Percentiles rank a stretch among this genome's conserved stretches.
These are phyloP conservation scores for Fraxinus floribunda DNA, from an alignment of 305 asterid genomes.

Conservation along the genomic window DNA sequence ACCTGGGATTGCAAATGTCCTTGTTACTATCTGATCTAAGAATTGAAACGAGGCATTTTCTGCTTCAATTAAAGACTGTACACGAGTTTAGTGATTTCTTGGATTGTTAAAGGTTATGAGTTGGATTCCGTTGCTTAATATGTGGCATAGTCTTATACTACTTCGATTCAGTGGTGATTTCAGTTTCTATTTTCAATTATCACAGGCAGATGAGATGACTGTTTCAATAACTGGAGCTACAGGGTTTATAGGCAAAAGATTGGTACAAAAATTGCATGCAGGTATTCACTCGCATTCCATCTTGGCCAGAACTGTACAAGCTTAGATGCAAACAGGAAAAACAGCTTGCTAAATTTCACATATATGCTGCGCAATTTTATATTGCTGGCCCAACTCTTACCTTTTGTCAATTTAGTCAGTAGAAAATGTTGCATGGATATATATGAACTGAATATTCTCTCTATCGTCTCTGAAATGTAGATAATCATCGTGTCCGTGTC, in stretches of 20 bases:
- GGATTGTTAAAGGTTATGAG: not conserved
- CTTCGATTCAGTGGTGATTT: not conserved
- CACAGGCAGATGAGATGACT: slow-evolving; percentile 68
- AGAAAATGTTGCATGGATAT: not conserved
- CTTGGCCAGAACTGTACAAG: not conserved
- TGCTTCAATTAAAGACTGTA: not conserved
- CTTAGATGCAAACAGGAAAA: not conserved
- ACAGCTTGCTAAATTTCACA: not conserved
- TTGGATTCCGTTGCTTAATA: not conserved
- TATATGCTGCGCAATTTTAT: not conserved
- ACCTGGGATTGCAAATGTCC: not conserved
- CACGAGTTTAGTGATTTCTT: not conserved
- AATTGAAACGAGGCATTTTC: not conserved
- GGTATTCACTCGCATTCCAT: slow-evolving; percentile 42
- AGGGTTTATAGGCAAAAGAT: slow-evolving; percentile 86
- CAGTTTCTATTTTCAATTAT: slow-evolving; percentile 14
- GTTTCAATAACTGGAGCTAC: slow-evolving; percentile 93
- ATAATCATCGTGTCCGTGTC: slow-evolving; percentile 71
- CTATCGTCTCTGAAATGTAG: slow-evolving; percentile 40
- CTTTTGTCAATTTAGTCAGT: not conserved
- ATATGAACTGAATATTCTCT: slow-evolving; percentile 10
- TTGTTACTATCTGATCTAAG: not conserved
- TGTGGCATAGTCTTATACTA: not conserved
- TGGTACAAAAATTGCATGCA: slow-evolving; percentile 83
- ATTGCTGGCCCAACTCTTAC: not conserved